Evolutionary conservation across 192 early-diverging fungal species (phyloP), one percentile per base, ranked within the genome.

Genomic region (Coemansia sp.): DNA sequence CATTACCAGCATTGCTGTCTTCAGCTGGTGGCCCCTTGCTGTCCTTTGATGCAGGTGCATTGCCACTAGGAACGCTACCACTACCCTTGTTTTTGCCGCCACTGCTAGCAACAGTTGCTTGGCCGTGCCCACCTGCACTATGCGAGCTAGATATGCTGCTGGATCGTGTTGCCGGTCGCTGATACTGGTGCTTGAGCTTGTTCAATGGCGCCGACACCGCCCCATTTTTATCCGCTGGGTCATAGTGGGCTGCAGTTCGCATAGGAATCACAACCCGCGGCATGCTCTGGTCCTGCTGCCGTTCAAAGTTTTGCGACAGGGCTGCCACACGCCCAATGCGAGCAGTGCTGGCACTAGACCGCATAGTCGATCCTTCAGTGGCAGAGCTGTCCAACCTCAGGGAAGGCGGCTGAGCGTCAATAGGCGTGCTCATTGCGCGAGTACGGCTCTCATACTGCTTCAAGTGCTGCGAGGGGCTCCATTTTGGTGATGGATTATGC

Each of bases 251-350:
- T 28, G 21, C 15, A 0, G 46, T 28, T 1, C 65, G 58, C 42
- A 54, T 41, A 0, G 72, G 61, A 11, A 76, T 76, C 16, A 63
- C 38, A 10, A 76, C 64, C 26, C 54, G 58, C 10, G 63, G 58
- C 0, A 58, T 57, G 9, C 45, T 28, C 26, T 55, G 20, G 6
- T 46, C 19, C 26, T 59, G 46, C n/a, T 59, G 46, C 30, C 65
- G 61, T 58, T 75, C 74, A 71, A 78, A 78, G 59, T 63, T 78
- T 57, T 78, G 74, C 40, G 74, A 78, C 39, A 78, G 21, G 12
- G 74, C 74, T 1, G 74, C 74, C 3, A 78, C 74, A 2, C 74
- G 74, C 6, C 74, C 74, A 48, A 78, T 78, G 14, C 74, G 68
- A 23, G 74, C 74, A 0, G 57, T 38, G 46, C 35, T 65, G 7